Evolutionary conservation across 2,329 filamentous ascomycete genomes (phyloP), one percentile per base, ranked within the genome.

Genomic region (Magnaporthiopsis poae): DNA sequence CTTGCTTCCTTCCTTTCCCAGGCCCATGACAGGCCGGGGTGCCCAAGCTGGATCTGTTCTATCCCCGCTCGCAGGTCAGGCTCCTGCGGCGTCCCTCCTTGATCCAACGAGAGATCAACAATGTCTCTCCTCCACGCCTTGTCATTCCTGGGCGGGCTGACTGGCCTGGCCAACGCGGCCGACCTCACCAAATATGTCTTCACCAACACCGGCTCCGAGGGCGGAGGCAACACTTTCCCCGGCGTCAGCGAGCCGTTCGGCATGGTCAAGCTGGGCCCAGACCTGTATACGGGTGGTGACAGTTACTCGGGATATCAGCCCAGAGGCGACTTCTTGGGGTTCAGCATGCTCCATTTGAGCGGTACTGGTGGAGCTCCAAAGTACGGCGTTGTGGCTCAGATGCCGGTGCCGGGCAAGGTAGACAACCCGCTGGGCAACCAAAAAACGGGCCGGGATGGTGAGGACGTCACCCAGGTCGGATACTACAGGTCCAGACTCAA

Each of bases 311-410:
- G 83, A 21, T 86, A 84, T 68, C 77, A 79, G 62, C 71, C 79
- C 0, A 29, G 21, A 35, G 84, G 85, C 3, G 80, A 81, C 39
- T 83, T 88, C 69, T 84, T 81, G 2, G 86, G 84, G 25, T 87
- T 88, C 74, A 85, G 82, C 67, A 80, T 88, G 81, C 84, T 88
- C 71, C 87, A 89, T 69, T 86, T 88, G 72, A 84, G 83, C 68
- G 87, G 87, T 3, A 90, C 87, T 0, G 88, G 88, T 9, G 88
- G 88, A 1, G 86, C 86, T 1, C 86, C 88, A 0, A 90, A 90
- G 73, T 90, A 90, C 68, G 88, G 88, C 5, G 85, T 88, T 1
- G 83, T 88, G 39, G 79, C 84, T 1, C 86, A 88, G 74, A 79
- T 88, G 74, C 86, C 84, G 0, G 74, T 85, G 0, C 71, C 82